Base-by-base conservation (phyloP, 2,329 filamentous ascomycete genomes). In the Curvularia spicifera region DNA sequence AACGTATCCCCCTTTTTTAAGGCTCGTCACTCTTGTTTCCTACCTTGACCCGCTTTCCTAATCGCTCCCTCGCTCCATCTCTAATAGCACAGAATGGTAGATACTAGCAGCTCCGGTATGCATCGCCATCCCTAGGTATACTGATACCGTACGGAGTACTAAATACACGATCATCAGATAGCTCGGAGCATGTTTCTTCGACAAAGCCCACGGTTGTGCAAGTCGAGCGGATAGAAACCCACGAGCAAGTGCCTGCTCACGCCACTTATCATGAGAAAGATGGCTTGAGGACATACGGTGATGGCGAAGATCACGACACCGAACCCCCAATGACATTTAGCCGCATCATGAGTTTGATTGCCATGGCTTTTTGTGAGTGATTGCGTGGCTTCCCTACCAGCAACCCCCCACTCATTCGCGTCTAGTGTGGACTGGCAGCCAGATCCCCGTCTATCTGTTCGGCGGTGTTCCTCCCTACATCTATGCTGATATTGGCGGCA, bases 401-500 rank as follows among this genome's bases (percentile, higher is more conserved):
- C 18, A 43, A 35, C 5, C 37, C 6, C 31, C 8, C 10, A 3
- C 18, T 10, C 12, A 51, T 10, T 5, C 31, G 5, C 18, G 10
- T 8, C 37, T n/a, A 64, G 57, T 87, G 29, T 87, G 84, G 84
- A 85, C 83, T 45, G 84, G 83, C n/a, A 84, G 81, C 59, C 85
- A 87, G 63, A 86, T 87, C 49, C 85, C 85, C 0, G 79, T 87
- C 24, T 70, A 70, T 43, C 64, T 70, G 22, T 68, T 68, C 45
- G 67, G 67, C 4, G 66, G 67, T 9, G 60, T 71, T 9, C 71
- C 70, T 22, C 71, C 71, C 0, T 81, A 83, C 63, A 84, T 89
- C 53, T 88, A 88, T 71, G 70, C 73, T 39, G 83, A 86, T 31
- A 83, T 89, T 59, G 86, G 86, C 22, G 86, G 87, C 51, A 75